Evolutionary conservation across 768 basidiomycete genomes (phyloP), one percentile per base, ranked within the genome.

Genomic region (Trametes meyenii): DNA sequence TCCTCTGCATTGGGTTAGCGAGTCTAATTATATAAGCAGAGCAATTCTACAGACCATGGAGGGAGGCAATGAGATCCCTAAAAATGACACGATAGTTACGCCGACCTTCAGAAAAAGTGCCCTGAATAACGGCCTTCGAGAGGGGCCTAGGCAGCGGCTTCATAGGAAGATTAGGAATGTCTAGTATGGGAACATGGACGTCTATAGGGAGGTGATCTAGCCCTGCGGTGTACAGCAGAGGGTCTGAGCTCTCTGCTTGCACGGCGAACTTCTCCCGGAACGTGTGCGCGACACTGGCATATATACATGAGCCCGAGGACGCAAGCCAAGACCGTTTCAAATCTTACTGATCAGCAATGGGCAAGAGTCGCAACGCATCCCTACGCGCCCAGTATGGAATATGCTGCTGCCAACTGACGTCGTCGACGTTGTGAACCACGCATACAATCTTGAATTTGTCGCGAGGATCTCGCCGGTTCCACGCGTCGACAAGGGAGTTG

Each of bases 381-480:
- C 76, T 68, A 39, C 71, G 71, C 33, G 77, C 65, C 78, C 78
- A 80, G 49, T 74, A 71, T 17, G 72, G 61, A 17, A 77, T 76
- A 19, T 64, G 48, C 7, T 38, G 62, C 49, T 76, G 77, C 73
- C 74, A 78, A 3, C 49, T 49, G 13, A 53, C 40, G 45, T 65
- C 76, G 57, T 60, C 60, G 17, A 72, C 67, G 56, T 79, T 73
- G 57, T 80, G 79, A 0, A 78, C 77, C 29, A 77, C 73, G 67
- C 78, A 80, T n/a, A 76, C 73, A 36, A 79, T 62, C 50, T 74
- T 69, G 66, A 80, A 80, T 61, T 79, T 80, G 56, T 74, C 73
- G 17, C 65, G 67, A 1, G 58, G 61, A 19, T 71, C 69, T 17
- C 77, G 72, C n/a, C 67, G 64, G 60, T 77, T 76, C 77, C 78